These are phyloP conservation scores for Colletotrichum horii DNA, from an alignment of 2,329 filamentous ascomycete species.

Conservation along the genomic window DNA sequence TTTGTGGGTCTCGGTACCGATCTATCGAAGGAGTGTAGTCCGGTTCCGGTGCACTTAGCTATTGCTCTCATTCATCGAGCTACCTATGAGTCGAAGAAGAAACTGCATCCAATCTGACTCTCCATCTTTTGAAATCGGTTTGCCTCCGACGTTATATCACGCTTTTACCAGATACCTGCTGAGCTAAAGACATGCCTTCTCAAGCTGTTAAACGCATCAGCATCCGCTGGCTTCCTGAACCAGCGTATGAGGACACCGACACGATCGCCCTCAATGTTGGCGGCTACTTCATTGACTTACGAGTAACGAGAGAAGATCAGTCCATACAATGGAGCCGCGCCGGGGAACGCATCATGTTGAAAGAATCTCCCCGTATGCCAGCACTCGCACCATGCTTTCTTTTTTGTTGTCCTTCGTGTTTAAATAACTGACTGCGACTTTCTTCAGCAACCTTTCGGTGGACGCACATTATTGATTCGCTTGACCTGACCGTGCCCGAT, in stretches of 20 bases:
- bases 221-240: conserved; percentile 27
- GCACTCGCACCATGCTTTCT: neutral
- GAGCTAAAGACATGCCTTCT: neutral
- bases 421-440: neutral
- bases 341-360: neutral
- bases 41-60: neutral
- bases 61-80: neutral
- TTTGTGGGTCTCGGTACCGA: neutral
- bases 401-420: neutral
- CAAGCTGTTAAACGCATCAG: conserved; percentile 28
- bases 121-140: neutral
- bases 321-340: neutral
- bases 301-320: neutral
- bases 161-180: neutral
- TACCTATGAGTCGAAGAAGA: neutral
- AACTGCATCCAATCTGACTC: neutral
- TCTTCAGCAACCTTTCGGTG: neutral
- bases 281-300: conserved; percentile 24
- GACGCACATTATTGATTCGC: neutral
- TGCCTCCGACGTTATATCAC: neutral
- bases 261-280: conserved; percentile 29
- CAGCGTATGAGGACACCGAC: conserved; percentile 26
- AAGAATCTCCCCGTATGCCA: neutral
- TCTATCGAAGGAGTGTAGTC: neutral
- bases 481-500: neutral